Conservation (phyloP, 1,139 yeast genomes). For the Petasospora fabianii region DNA sequence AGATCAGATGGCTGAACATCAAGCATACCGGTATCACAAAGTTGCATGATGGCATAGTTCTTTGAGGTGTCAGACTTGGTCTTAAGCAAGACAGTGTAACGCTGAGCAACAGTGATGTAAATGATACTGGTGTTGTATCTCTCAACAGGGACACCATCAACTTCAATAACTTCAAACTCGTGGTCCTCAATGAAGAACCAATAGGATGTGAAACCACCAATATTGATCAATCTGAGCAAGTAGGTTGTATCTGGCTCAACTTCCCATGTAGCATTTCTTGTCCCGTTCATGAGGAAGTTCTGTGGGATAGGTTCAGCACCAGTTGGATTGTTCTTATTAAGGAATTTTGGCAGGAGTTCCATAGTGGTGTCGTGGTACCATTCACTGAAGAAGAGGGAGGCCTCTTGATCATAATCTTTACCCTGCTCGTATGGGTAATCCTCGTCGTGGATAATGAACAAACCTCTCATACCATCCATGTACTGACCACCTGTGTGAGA, state of each 20-base stretch:
- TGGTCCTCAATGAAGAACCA: slow-evolving; percentile 85
- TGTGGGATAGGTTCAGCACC: slow-evolving; percentile 97
- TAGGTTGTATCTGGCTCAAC: slow-evolving; percentile 82
- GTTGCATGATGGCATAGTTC: slow-evolving; percentile 76
- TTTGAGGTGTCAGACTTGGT: slow-evolving; percentile 58
- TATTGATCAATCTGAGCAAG: slow-evolving; percentile 69
- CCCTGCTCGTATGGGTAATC: slow-evolving; percentile 44
- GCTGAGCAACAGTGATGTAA: slow-evolving; percentile 73
- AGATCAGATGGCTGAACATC: slow-evolving; percentile 66
- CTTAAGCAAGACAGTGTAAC: slow-evolving; percentile 67
- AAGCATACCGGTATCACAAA: slow-evolving; percentile 74
- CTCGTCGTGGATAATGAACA: slow-evolving; percentile 61
- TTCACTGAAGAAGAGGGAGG: slow-evolving; percentile 63
- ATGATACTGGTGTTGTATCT: slow-evolving; percentile 55
- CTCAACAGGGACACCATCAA: slow-evolving; percentile 77
- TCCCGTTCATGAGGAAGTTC: slow-evolving; percentile 72
- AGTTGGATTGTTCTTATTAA: slow-evolving; percentile 79
- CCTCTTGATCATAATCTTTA: slow-evolving; percentile 71
- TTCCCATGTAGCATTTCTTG: slow-evolving; percentile 62
- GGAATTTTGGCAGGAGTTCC: slow-evolving; percentile 50
- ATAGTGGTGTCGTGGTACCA: slow-evolving; percentile 76
- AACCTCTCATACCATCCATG: slow-evolving; percentile 88
- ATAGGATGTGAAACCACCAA: slow-evolving; percentile 87
- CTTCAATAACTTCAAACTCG: slow-evolving; percentile 73
- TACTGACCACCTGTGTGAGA: slow-evolving; percentile 84